A percentile compares a stretch with the other conserved stretches of the same genome.
phyloP scores from a whole-genome alignment of 2,329 filamentous ascomycete species.

The Juglanconis sp. region DNA sequence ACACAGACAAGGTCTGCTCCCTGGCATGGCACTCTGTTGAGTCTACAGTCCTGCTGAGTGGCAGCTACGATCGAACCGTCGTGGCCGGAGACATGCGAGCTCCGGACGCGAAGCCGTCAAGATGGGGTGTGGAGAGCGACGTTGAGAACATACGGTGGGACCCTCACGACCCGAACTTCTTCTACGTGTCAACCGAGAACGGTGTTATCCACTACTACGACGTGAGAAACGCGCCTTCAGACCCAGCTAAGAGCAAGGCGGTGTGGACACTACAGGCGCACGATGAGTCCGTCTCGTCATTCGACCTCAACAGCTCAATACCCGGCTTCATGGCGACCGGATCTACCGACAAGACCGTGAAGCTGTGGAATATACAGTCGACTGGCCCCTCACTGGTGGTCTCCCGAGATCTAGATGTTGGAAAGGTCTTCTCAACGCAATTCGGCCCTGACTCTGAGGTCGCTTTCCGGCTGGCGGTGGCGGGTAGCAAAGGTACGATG shows the following conservation, averaged over 20 bases:
- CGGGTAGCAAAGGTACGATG: conserved; percentile 87
- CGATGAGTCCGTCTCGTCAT: conserved; percentile 85
- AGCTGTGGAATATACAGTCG: conserved; percentile 88
- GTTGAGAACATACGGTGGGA: conserved; percentile 94
- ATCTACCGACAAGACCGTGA: conserved; percentile 90
- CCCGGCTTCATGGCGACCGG: conserved; percentile 93
- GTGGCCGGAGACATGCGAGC: conserved; percentile 96
- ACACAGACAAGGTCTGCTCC: conserved; percentile 97
- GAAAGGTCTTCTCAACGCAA: conserved; percentile 85
- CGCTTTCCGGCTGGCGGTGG: conserved; percentile 86
- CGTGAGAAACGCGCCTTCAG: conserved; percentile 69
- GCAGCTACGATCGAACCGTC: conserved; percentile 91
- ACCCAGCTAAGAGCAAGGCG: conserved; percentile 73
- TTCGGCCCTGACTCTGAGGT: conserved; percentile 91
- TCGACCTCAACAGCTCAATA: conserved; percentile 86
- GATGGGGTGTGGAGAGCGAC: conserved; percentile 94
- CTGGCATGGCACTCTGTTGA: conserved; percentile 89
- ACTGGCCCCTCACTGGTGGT: conserved; percentile 86
- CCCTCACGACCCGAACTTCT: conserved; percentile 86
- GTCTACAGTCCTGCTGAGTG: conserved; percentile 83
- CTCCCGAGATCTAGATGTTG: conserved; percentile 86
- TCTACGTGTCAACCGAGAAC: conserved; percentile 91
- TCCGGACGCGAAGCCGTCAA: conserved; percentile 73
- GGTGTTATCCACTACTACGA: conserved; percentile 93
- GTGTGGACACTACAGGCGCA: conserved; percentile 96